Conservation (phyloP, 2,329 filamentous ascomycete genomes). For the Rhinocladiella similis region DNA sequence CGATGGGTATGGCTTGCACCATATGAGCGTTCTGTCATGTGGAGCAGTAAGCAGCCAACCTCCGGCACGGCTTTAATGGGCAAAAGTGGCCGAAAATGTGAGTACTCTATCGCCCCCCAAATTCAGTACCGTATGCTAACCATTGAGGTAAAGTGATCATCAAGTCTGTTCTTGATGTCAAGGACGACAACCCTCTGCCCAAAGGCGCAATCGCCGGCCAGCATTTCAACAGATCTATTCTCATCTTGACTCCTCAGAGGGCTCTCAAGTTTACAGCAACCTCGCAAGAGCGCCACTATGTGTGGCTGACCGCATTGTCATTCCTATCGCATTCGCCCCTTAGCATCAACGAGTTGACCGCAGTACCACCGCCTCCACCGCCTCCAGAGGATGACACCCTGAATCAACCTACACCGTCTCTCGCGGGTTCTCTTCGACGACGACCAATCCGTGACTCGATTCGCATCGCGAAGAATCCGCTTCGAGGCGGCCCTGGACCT, state of each 20-base stretch:
- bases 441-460: slow-evolving; percentile 83
- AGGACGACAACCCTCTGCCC: slow-evolving; percentile 84
- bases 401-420: slow-evolving; percentile 30
- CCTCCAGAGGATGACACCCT: slow-evolving; percentile 40
- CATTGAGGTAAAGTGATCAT: slow-evolving; percentile 67
- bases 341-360: slow-evolving; percentile 71
- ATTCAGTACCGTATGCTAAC: slow-evolving; percentile 34
- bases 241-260: slow-evolving; percentile 89
- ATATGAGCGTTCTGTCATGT: slow-evolving; percentile 93
- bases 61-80: slow-evolving; percentile 85
- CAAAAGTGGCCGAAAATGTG: slow-evolving; percentile 91
- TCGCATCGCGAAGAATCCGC: slow-evolving; percentile 76
- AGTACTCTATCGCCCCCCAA: slow-evolving; percentile 46
- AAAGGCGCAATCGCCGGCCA: slow-evolving; percentile 55
- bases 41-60: slow-evolving; percentile 96
- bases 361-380: slow-evolving; percentile 55
- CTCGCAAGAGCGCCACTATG: slow-evolving; percentile 80
- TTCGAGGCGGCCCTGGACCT: slow-evolving; percentile 43
- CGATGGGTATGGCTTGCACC: slow-evolving; percentile 98
- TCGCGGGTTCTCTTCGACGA: slow-evolving; percentile 52
- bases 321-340: slow-evolving; percentile 91
- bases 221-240: slow-evolving; percentile 87
- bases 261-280: slow-evolving; percentile 92
- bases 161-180: slow-evolving; percentile 95
- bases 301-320: slow-evolving; percentile 92